Evolutionary conservation across 2,329 filamentous ascomycete species (phyloP).

Genomic region (Cyanodermella asteris): DNA sequence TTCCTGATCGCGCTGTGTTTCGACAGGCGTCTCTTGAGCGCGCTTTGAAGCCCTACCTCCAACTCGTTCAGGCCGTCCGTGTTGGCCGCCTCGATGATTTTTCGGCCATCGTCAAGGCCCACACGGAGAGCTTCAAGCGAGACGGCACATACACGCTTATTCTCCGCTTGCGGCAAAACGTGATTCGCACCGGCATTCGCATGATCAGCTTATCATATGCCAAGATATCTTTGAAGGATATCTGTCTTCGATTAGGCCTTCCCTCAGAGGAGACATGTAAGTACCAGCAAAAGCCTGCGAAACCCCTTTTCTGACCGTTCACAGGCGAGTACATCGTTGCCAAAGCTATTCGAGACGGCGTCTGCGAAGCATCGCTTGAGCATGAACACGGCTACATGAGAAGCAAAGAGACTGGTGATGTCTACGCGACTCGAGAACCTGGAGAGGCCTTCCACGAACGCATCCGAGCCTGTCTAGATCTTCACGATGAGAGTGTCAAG

Average conservation of each 20-base stretch:
- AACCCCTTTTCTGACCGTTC: too few relatives aligned
- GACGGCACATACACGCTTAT: conserved; percentile 94
- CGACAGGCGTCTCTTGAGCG: conserved; percentile 71
- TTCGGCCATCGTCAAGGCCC: conserved; percentile 59
- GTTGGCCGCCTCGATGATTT: conserved; percentile 94
- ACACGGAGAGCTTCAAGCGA: conserved; percentile 68
- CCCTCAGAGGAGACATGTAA: conserved; percentile 95
- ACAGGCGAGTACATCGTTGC: conserved; percentile 97
- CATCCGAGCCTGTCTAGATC: conserved; percentile 69
- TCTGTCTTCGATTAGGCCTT: conserved; percentile 82
- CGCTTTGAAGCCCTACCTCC: conserved; percentile 76
- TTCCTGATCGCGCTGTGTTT: conserved; percentile 87
- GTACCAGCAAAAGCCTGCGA: too few relatives aligned
- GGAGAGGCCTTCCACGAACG: conserved; percentile 96
- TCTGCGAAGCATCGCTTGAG: conserved; percentile 87
- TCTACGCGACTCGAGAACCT: conserved; percentile 87
- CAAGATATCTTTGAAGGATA: conserved; percentile 87
- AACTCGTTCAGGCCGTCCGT: conserved; percentile 82
- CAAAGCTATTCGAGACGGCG: conserved; percentile 91
- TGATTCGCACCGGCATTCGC: conserved; percentile 96
- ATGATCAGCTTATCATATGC: conserved; percentile 99
- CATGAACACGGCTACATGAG: conserved; percentile 95
- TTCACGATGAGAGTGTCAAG: conserved; percentile 98
- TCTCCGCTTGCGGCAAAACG: conserved; percentile 84
- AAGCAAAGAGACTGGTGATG: conserved; percentile 88